Base-by-base conservation (phyloP, 305 asterid genomes). In the Ilex paraguariensis region DNA sequence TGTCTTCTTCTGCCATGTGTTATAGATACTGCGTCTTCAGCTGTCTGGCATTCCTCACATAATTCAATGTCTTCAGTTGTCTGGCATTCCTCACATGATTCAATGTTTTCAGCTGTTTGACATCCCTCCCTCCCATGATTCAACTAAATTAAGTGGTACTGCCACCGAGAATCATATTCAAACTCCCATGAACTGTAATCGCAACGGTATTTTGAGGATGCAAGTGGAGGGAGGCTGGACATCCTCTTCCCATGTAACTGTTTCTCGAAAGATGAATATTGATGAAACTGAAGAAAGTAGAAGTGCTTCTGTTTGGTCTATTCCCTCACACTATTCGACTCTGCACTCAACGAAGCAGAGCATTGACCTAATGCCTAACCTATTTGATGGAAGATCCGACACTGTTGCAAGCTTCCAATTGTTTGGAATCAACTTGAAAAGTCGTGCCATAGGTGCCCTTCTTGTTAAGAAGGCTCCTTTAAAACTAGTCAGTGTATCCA, bases 351-450 rank as follows among this genome's bases (percentile, higher is more conserved):
- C 69, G 51, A 72, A 68, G 13, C 82, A 75, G 59, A 66, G 68
- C 30, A 69, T 53, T 65, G 64, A 74, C 69, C 74, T 61, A 14
- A 17, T 12, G 8, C 69, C 75, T 64, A 54, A 54, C 62, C 66
- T 59, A 53, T 3, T n/a, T n/a, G 57, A 53, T 15, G 31, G 31
- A 7, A 53, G 14, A 6, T 53, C 28, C 3, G 30, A 53, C 28
- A 53, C 28, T 53, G 9, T 8, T n/a, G 2, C 57, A 21, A 53
- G 57, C 14, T 53, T 3, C 14, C 28, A 21, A 21, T 73, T 91
- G 74, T 91, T 91, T 64, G 98, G 98, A 70, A 65, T 91, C 65
- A 87, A 93, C 54, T 73, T 93, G 78, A 90, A 79, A 59, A 74
- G 82, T 49, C 75, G 93, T 60, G 75, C 90, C 5, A 39, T 64